Evolutionary conservation across 129 eudicot genomes (phyloP).

Genomic region (Flaveria robusta): DNA sequence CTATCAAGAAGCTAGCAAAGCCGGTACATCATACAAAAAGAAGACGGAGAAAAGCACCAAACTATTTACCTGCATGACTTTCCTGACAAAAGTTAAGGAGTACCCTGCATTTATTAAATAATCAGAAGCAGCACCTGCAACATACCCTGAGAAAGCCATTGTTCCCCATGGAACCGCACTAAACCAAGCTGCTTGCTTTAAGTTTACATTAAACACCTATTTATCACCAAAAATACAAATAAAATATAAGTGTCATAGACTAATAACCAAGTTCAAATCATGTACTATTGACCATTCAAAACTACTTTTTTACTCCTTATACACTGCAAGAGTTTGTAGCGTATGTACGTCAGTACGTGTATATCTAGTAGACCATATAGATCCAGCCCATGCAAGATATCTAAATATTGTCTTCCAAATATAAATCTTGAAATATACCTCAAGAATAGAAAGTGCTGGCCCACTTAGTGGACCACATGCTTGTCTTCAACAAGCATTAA

Average conservation of each 20-base stretch:
- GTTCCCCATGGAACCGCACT: conserved; percentile 99
- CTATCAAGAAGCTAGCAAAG: too few relatives aligned
- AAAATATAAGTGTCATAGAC: not conserved
- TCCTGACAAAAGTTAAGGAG: conserved; percentile 70
- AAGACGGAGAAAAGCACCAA: not conserved
- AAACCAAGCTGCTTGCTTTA: conserved; percentile 99
- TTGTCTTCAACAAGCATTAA: not conserved
- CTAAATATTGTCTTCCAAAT: not conserved
- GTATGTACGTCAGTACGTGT: not conserved
- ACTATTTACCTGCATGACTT: conserved; percentile 89
- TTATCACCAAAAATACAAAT: not conserved
- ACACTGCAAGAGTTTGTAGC: not conserved
- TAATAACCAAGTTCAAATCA: not conserved
- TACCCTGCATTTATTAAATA: conserved; percentile 66
- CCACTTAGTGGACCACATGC: not conserved
- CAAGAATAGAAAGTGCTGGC: not conserved
- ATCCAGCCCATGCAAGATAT: not conserved
- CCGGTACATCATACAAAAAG: not conserved
- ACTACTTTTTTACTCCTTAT: not conserved
- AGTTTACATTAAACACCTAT: conserved; percentile 81
- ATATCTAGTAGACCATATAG: not conserved
- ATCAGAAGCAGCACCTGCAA: conserved; percentile 94
- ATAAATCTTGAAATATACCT: not conserved
- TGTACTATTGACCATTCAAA: not conserved
- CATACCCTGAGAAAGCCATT: conserved; percentile 93